Conservation (phyloP, 2,329 filamentous ascomycete genomes). For the Fusarium newnesense region DNA sequence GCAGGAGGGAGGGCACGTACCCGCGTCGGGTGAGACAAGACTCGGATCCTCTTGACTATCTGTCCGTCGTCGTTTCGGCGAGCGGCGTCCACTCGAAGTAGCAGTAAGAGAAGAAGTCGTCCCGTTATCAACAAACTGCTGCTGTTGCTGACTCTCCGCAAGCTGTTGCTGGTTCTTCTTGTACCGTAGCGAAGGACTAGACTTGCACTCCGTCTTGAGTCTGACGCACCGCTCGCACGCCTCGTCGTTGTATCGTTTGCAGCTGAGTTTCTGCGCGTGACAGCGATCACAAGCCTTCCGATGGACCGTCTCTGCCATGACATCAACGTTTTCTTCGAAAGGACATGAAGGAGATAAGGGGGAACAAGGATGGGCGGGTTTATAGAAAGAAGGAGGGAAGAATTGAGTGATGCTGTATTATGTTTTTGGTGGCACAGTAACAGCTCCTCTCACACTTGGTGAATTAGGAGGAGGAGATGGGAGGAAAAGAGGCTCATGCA, state of each 20-base stretch:
- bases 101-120: slow-evolving; percentile 13
- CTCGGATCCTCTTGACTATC: slow-evolving; percentile 45
- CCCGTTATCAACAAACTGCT: not conserved
- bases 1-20: slow-evolving; percentile 45
- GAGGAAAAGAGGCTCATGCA: slow-evolving; percentile 19
- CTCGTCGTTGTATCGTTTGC: slow-evolving; percentile 54
- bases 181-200: slow-evolving; percentile 55
- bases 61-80: slow-evolving; percentile 52
- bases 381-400: slow-evolving; percentile 14
- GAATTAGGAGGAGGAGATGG: not conserved
- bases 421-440: slow-evolving; percentile 30
- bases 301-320: slow-evolving; percentile 52
- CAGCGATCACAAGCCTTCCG: slow-evolving; percentile 60
- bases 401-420: slow-evolving; percentile 8
- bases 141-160: slow-evolving; percentile 21
- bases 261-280: slow-evolving; percentile 58
- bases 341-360: slow-evolving; percentile 22
- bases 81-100: slow-evolving; percentile 42
- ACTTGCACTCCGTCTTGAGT: slow-evolving; percentile 56
- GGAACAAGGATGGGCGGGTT: slow-evolving; percentile 20
- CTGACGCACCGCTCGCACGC: slow-evolving; percentile 56
- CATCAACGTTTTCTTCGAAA: slow-evolving; percentile 39
- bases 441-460: not conserved
- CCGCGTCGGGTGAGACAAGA: slow-evolving; percentile 49
- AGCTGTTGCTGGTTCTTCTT: slow-evolving; percentile 48